Conservation (phyloP, 2,329 filamentous ascomycete genomes). For the Amylocarpus encephaloides region DNA sequence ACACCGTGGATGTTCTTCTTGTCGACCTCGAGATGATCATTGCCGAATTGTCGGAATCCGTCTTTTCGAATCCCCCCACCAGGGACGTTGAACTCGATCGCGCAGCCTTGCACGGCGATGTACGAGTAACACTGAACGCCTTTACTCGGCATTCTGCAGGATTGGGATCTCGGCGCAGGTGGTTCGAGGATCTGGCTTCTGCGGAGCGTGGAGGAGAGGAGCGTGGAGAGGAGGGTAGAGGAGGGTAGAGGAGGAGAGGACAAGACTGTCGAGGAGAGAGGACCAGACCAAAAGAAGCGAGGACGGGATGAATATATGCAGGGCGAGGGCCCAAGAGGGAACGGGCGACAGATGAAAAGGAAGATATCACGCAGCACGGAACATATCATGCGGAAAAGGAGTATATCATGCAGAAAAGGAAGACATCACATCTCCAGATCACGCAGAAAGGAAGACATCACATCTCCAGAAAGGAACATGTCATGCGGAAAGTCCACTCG, state of each 20-base stretch:
- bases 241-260: background rate
- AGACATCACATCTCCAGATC: no score
- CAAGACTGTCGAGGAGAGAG: no score
- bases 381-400: no score
- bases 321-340: background rate
- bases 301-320: background rate
- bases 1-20: constrained; percentile 35
- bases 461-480: background rate
- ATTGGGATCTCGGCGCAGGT: background rate
- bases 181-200: background rate
- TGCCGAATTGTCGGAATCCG: constrained; percentile 33
- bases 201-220: background rate
- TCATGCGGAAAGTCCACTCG: background rate
- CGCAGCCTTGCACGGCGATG: constrained; percentile 35
- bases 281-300: background rate
- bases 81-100: constrained; percentile 41
- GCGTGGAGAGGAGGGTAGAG: background rate
- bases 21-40: constrained; percentile 41
- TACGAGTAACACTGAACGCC: constrained; percentile 36
- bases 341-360: background rate
- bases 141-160: constrained; percentile 37
- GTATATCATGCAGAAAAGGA: no score
- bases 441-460: no score
- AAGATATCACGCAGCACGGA: no score
- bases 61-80: constrained; percentile 32